Conservation (phyloP, 2,329 filamentous ascomycete species). For the Alternaria arbusti region DNA sequence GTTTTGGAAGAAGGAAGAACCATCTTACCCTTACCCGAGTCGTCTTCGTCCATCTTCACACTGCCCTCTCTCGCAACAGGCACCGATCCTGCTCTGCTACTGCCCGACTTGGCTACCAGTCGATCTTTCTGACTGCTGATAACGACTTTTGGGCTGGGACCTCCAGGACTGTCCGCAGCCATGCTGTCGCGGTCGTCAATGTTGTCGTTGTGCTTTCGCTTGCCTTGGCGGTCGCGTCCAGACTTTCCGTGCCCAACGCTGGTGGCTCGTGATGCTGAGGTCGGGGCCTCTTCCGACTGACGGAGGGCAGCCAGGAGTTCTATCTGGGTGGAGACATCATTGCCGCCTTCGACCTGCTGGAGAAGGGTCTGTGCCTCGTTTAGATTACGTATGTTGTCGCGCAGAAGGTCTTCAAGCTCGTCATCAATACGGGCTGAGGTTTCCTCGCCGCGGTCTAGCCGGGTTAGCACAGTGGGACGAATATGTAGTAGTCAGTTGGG, state of each 20-base stretch:
- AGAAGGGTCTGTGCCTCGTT: constrained; percentile 55
- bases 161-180: constrained; percentile 46
- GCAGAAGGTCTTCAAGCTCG: constrained; percentile 54
- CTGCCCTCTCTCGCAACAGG: constrained; percentile 56
- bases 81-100: constrained; percentile 52
- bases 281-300: constrained; percentile 51
- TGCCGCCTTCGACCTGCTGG: constrained; percentile 50
- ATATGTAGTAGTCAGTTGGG: not conserved
- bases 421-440: constrained; percentile 52
- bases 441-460: constrained; percentile 42
- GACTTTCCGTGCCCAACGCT: constrained; percentile 43
- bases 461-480: constrained; percentile 6
- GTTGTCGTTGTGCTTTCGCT: constrained; percentile 46
- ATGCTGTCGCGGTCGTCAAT: constrained; percentile 49
- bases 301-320: constrained; percentile 56
- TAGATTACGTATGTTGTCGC: constrained; percentile 56
- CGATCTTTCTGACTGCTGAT: constrained; percentile 40
- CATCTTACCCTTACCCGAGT: constrained; percentile 54
- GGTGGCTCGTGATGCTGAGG: constrained; percentile 44
- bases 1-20: constrained; percentile 35
- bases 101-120: constrained; percentile 50
- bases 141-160: constrained; percentile 44
- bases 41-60: constrained; percentile 57
- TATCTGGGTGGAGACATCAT: constrained; percentile 52
- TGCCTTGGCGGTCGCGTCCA: constrained; percentile 45